Conservation (phyloP, 2,329 filamentous ascomycete genomes). For the Cordyceps javanica region DNA sequence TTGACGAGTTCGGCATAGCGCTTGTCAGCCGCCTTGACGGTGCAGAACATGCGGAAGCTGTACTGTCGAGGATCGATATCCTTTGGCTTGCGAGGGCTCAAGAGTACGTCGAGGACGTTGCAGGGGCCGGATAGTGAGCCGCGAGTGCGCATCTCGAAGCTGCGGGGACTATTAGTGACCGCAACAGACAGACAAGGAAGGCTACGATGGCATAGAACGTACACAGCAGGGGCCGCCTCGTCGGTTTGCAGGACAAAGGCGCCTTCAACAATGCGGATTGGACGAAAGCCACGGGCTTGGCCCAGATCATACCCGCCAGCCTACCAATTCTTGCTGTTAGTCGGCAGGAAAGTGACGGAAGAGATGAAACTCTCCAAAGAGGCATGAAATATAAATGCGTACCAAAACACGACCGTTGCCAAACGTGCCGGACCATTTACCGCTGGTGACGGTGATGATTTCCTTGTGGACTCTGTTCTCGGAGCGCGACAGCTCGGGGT, state of each 20-base stretch:
- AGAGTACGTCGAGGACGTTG: conserved; percentile 35
- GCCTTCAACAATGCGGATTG: conserved; percentile 40
- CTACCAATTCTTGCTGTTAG: conserved; percentile 18
- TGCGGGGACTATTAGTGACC: conserved; percentile 12
- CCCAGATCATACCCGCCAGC: conserved; percentile 38
- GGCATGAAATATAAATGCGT: conserved; percentile 16
- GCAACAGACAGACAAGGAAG: not conserved
- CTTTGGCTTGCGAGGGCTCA: conserved; percentile 31
- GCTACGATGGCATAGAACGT: conserved; percentile 16
- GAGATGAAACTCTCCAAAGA: too few species aligned
- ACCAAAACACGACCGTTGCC: conserved; percentile 42
- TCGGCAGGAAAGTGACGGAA: not conserved
- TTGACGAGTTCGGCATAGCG: conserved; percentile 43
- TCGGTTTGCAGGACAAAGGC: conserved; percentile 43
- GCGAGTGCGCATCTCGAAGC: conserved; percentile 39
- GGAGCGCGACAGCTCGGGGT: conserved; percentile 37
- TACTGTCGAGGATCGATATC: conserved; percentile 38
- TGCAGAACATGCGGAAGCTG: conserved; percentile 43
- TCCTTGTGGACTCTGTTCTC: conserved; percentile 40
- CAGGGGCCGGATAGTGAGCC: conserved; percentile 43
- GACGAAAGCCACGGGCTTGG: conserved; percentile 34
- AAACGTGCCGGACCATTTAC: conserved; percentile 43
- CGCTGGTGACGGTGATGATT: conserved; percentile 42
- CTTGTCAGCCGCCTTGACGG: conserved; percentile 44
- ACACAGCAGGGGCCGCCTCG: conserved; percentile 41